A percentile compares a stretch with the other conserved stretches of the same genome.
Conservation (phyloP, 805 yeast genomes). For the Torulaspora gathmanii region DNA sequence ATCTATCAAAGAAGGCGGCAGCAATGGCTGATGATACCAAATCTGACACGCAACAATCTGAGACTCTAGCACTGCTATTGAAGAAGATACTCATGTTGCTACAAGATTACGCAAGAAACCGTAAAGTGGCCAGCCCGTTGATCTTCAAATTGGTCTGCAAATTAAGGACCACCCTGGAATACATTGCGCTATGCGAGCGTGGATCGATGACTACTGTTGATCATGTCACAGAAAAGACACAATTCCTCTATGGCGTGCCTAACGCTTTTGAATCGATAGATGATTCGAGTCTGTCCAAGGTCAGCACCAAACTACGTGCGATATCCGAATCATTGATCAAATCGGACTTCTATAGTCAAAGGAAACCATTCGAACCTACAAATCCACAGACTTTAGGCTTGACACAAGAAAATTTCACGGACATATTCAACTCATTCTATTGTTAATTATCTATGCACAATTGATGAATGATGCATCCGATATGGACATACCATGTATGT, state of each 20-base stretch:
- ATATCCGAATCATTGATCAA: conserved; percentile 33
- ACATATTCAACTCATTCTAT: conserved; percentile 20
- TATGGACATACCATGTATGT: conserved; percentile 5
- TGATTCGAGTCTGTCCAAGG: conserved; percentile 13
- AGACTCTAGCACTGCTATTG: conserved; percentile 17
- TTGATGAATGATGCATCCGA: conserved; percentile 1
- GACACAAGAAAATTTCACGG: conserved; percentile 19
- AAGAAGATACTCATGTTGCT: conserved; percentile 29
- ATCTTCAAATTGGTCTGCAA: conserved; percentile 17
- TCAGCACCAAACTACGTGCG: conserved; percentile 20
- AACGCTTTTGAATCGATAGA: conserved; percentile 23
- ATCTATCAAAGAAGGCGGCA: background rate
- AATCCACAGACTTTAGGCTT: conserved; percentile 24
- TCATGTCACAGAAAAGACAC: conserved; percentile 5
- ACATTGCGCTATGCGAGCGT: conserved; percentile 13
- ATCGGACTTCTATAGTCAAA: conserved; percentile 27
- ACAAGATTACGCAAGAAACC: conserved; percentile 31
- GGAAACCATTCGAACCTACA: conserved; percentile 18
- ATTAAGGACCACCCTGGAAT: conserved; percentile 20
- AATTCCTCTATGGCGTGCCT: background rate
- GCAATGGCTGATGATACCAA: conserved; percentile 6
- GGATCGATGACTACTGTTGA: conserved; percentile 8
- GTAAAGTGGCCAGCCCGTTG: conserved; percentile 21
- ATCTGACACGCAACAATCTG: conserved; percentile 17
- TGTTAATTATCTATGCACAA: conserved; percentile 3